Conservation (phyloP, 108 stramenopile genomes). For the Bacterosira constricta region DNA sequence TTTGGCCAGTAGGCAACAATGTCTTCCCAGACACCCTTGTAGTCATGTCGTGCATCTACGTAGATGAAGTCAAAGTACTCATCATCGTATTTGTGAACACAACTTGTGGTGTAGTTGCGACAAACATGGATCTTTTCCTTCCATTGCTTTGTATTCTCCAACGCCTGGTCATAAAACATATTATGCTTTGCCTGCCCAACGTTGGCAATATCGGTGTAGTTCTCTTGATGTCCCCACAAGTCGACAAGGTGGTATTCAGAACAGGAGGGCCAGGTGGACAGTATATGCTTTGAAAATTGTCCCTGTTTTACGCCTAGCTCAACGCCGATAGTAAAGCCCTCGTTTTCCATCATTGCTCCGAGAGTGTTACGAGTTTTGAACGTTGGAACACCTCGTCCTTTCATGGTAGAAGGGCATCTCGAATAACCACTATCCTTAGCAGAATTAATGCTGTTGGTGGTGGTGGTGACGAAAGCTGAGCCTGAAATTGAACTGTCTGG, state of each 20-base stretch:
- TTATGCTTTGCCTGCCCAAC: slow-evolving; percentile 11
- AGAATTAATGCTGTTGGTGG: neutral
- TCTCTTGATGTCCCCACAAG: slow-evolving; percentile 22
- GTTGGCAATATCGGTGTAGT: slow-evolving; percentile 37
- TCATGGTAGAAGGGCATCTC: slow-evolving; percentile 2
- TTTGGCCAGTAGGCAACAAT: slow-evolving; percentile 48
- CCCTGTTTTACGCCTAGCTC: slow-evolving; percentile 18
- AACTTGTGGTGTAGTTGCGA: slow-evolving; percentile 16
- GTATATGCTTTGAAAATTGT: slow-evolving; percentile 3
- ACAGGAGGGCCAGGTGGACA: slow-evolving; percentile 5
- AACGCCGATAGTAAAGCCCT: slow-evolving; percentile 11
- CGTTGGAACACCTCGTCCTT: slow-evolving; percentile 12
- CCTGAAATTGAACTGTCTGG: neutral
- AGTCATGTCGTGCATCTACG: slow-evolving; percentile 60
- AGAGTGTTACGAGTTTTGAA: slow-evolving; percentile 1
- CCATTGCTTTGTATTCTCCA: neutral
- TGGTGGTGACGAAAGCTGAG: neutral
- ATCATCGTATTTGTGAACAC: slow-evolving; percentile 17
- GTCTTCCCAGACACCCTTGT: slow-evolving; percentile 42
- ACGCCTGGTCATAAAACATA: slow-evolving; percentile 1
- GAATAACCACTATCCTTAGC: too few species aligned
- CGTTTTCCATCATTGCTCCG: neutral
- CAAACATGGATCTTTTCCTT: slow-evolving; percentile 19
- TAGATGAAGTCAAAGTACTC: slow-evolving; percentile 49
- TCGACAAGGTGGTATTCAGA: slow-evolving; percentile 21